These are phyloP conservation scores for Eucommia ulmoides DNA, from an alignment of 257 asterid species.

Conservation along the genomic window DNA sequence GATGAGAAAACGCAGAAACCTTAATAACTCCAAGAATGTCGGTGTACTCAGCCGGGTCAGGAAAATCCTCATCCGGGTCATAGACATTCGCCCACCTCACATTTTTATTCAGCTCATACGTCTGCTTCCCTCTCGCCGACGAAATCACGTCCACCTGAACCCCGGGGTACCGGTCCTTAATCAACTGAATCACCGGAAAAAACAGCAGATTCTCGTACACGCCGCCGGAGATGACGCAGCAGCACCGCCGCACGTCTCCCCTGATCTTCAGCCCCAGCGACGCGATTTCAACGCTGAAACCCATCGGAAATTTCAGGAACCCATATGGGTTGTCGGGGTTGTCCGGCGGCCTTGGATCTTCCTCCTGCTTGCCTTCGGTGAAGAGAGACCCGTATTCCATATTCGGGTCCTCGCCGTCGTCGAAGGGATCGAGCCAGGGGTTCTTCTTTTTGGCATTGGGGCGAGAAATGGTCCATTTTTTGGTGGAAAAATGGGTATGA, in stretches of 20 bases:
- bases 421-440: conserved; percentile 78
- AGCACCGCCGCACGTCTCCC: conserved; percentile 83
- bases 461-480: conserved; percentile 17
- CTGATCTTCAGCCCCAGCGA: conserved; percentile 57
- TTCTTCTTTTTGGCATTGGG: conserved; percentile 47
- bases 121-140: conserved; percentile 62
- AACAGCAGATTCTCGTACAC: conserved; percentile 72
- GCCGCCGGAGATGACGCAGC: conserved; percentile 72
- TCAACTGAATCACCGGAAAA: conserved; percentile 73
- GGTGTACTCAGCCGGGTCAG: conserved; percentile 61
- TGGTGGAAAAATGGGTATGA: conserved; percentile 7
- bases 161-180: conserved; percentile 82
- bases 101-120: conserved; percentile 66
- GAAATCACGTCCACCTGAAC: conserved; percentile 60
- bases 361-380: conserved; percentile 73
- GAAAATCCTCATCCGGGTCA: conserved; percentile 56
- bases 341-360: conserved; percentile 75
- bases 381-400: conserved; percentile 56
- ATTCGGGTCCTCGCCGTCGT: conserved; percentile 68
- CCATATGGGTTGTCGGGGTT: conserved; percentile 70
- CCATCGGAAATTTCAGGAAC: conserved; percentile 69
- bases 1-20: conserved; percentile 19
- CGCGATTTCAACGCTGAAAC: conserved; percentile 62
- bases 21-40: conserved; percentile 67
- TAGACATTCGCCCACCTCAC: conserved; percentile 68